A percentile compares a stretch with the other conserved stretches of the same genome.
phyloP scores from a whole-genome alignment of 176 grass and related monocot genomes.

The Musa beccarii region DNA sequence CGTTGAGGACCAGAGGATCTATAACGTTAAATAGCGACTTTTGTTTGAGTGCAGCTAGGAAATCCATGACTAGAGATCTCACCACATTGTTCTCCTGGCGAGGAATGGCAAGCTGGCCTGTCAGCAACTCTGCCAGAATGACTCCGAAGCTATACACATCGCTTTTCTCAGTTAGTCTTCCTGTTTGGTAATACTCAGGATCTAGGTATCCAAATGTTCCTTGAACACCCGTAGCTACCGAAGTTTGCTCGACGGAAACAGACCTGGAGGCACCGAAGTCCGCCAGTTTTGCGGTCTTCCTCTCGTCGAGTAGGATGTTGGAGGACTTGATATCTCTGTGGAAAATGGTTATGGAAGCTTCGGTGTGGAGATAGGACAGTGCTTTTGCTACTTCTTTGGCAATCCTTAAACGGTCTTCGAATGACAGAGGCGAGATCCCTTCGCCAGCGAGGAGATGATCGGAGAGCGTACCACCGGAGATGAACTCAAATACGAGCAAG shows the following conservation, averaged over 20 bases:
- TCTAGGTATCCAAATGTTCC: conserved; percentile 21
- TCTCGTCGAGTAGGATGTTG: conserved; percentile 8
- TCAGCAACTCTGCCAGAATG: conserved; percentile 16
- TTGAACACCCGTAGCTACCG: conserved; percentile 6
- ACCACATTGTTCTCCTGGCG: too few relatives aligned
- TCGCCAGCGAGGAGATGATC: neutral
- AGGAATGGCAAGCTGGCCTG: neutral
- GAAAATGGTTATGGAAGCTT: conserved; percentile 1
- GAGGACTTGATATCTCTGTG: conserved; percentile 8
- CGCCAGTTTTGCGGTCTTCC: neutral
- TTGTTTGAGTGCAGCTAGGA: neutral
- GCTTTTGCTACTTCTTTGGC: conserved; percentile 17
- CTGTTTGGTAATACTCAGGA: conserved; percentile 6
- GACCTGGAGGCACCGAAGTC: conserved; percentile 25
- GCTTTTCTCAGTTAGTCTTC: neutral
- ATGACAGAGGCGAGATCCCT: too few relatives aligned
- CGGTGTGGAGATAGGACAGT: neutral
- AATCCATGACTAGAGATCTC: neutral
- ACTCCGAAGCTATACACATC: conserved; percentile 31
- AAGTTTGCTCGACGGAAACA: conserved; percentile 21
- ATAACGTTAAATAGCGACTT: neutral
- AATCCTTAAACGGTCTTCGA: conserved; percentile 14
- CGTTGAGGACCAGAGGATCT: neutral
- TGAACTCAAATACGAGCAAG: conserved; percentile 21
- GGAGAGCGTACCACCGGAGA: conserved; percentile 15